Conservation (phyloP, 192 early-diverging fungal species). For the Coemansia sp. region DNA sequence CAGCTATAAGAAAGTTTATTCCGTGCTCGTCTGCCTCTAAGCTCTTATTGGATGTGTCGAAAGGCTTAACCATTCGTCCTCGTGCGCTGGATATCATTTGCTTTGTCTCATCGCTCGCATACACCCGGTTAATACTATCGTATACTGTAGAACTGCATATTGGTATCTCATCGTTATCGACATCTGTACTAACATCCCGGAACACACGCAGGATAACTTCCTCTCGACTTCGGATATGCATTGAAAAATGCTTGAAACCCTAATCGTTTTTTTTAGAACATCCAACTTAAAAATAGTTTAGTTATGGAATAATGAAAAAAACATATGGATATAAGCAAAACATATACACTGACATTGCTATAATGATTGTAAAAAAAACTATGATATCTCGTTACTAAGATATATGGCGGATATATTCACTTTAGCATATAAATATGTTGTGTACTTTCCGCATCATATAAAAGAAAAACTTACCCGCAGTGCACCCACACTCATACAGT, state of each 20-base stretch:
- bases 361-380: not conserved
- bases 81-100: constrained; percentile 3
- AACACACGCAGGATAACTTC: constrained; percentile 66
- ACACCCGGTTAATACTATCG: constrained; percentile 39
- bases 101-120: constrained; percentile 32
- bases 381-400: not conserved
- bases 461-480: constrained; percentile 54
- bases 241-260: constrained; percentile 68
- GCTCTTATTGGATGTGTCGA: constrained; percentile 25
- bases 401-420: not conserved
- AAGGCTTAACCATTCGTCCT: constrained; percentile 13
- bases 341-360: not conserved
- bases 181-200: constrained; percentile 42
- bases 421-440: not conserved
- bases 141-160: constrained; percentile 55
- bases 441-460: not conserved
- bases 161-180: constrained; percentile 29
- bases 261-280: constrained; percentile 12
- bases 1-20: constrained; percentile 65
- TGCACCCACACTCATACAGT: constrained; percentile 66
- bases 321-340: not conserved
- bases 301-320: not conserved
- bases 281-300: not conserved
- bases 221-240: constrained; percentile 67
- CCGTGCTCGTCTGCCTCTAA: constrained; percentile 50